Evolutionary conservation across 768 basidiomycete species (phyloP).

Genomic region (Thelephora aurantiotincta): DNA sequence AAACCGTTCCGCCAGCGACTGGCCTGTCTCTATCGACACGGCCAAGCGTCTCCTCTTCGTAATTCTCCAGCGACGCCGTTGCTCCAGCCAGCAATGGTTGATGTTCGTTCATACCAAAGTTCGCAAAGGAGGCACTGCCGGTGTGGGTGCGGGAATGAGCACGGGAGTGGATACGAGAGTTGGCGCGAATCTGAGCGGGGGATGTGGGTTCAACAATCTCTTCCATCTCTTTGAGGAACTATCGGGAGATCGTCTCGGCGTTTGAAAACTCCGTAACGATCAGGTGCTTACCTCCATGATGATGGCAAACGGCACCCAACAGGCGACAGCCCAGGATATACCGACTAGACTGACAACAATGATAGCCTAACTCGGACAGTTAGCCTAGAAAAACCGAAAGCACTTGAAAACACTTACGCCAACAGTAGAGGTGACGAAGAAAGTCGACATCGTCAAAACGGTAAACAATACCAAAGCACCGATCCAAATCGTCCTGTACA

Average conservation of each 20-base stretch:
- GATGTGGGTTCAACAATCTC: not conserved
- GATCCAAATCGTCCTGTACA: conserved; percentile 89
- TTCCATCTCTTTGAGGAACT: conserved; percentile 18
- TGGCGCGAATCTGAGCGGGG: not conserved
- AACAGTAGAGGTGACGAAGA: conserved; percentile 71
- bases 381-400: not conserved
- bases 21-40: conserved; percentile 22
- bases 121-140: not conserved
- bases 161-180: too few relatives aligned
- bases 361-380: conserved; percentile 41
- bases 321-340: conserved; percentile 95
- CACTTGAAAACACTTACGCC: conserved; percentile 28
- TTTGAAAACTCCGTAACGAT: not conserved
- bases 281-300: conserved; percentile 73
- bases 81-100: conserved; percentile 41
- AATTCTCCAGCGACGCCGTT: conserved; percentile 30
- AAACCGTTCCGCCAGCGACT: conserved; percentile 77
- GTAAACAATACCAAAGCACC: conserved; percentile 75
- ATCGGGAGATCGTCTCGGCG: not conserved
- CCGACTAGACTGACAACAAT: conserved; percentile 74
- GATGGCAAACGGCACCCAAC: conserved; percentile 94
- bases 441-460: conserved; percentile 66
- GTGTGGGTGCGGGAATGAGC: not conserved
- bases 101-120: conserved; percentile 22
- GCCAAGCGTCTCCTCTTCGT: conserved; percentile 21